Conservation (phyloP, 225 moss, liverwort and hornwort species). For the Marchantia paleacea region DNA sequence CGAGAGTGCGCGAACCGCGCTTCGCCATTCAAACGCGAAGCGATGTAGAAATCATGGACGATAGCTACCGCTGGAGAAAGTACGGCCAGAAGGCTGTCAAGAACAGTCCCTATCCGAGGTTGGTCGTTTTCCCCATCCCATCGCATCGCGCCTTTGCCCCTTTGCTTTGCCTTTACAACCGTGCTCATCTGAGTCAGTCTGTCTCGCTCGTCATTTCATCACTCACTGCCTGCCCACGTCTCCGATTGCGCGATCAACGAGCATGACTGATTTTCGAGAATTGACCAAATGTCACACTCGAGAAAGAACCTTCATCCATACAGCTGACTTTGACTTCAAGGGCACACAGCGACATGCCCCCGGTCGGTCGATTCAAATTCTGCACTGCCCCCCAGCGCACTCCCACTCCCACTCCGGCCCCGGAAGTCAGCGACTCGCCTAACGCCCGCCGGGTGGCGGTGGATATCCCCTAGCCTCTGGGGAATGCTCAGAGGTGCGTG, state of each 20-base stretch:
- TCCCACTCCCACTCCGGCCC: background rate
- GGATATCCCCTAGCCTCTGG: too few species aligned
- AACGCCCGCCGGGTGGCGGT: background rate
- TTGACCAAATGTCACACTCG: background rate
- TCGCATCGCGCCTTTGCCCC: background rate
- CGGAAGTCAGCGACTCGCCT: background rate
- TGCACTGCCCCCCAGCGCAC: background rate
- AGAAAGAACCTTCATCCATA: background rate
- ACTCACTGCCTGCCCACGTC: background rate
- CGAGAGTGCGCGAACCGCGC: slow-evolving; percentile 46
- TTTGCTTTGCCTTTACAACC: background rate
- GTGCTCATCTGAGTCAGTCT: background rate
- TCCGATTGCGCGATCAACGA: background rate
- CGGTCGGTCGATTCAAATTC: background rate
- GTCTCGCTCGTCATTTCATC: background rate
- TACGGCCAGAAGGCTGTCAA: slow-evolving; percentile 56
- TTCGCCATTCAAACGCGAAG: slow-evolving; percentile 51
- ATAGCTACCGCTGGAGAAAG: slow-evolving; percentile 50
- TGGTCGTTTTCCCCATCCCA: background rate
- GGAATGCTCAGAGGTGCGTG: too few species aligned
- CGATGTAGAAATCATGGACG: slow-evolving; percentile 50
- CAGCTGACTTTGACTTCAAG: slow-evolving; percentile 18
- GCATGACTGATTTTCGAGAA: background rate
- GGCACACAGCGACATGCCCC: background rate
- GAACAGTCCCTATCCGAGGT: slow-evolving; percentile 49